Conservation (phyloP, 306 rosid species). For the Lathyrus oleraceus region DNA sequence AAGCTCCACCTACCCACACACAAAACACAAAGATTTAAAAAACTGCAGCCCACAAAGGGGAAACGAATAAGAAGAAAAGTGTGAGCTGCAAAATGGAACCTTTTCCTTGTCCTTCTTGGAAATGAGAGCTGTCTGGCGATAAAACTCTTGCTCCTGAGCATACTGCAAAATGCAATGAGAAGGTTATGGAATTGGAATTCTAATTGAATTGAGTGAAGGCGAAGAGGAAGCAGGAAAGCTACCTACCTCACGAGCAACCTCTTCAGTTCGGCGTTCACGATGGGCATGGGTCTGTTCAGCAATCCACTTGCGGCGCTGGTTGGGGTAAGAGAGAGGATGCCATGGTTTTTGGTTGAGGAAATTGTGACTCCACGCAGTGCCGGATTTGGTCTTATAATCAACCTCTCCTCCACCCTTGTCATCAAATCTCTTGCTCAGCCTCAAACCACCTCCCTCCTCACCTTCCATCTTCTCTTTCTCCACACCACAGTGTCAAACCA, state of each 20-base stretch:
- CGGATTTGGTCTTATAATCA: conserved; percentile 79
- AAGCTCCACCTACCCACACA: conserved; percentile 63
- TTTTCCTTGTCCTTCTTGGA: conserved; percentile 91
- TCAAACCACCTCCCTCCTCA: conserved; percentile 75
- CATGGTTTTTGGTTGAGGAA: conserved; percentile 95
- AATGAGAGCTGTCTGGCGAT: conserved; percentile 71
- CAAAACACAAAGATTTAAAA: neutral
- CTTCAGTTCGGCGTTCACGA: conserved; percentile 63
- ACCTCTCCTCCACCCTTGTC: conserved; percentile 61
- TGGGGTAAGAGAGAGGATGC: conserved; percentile 98
- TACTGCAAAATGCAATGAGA: conserved; percentile 47
- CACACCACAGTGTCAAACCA: neutral
- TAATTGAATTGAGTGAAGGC: neutral
- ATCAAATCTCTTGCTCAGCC: conserved; percentile 79
- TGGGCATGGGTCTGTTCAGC: conserved; percentile 87
- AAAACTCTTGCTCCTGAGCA: conserved; percentile 95
- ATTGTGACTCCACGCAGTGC: conserved; percentile 97
- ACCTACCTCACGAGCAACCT: conserved; percentile 85
- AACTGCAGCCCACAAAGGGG: neutral
- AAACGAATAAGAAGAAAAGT: neutral
- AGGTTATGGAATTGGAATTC: neutral
- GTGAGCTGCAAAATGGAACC: conserved; percentile 40
- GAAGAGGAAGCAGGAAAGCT: neutral
- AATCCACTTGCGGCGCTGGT: conserved; percentile 98
- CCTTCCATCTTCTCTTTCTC: conserved; percentile 66